These are phyloP conservation scores for Fusarium oxysporum DNA, from an alignment of 2,329 filamentous ascomycete genomes.

Conservation along the genomic window DNA sequence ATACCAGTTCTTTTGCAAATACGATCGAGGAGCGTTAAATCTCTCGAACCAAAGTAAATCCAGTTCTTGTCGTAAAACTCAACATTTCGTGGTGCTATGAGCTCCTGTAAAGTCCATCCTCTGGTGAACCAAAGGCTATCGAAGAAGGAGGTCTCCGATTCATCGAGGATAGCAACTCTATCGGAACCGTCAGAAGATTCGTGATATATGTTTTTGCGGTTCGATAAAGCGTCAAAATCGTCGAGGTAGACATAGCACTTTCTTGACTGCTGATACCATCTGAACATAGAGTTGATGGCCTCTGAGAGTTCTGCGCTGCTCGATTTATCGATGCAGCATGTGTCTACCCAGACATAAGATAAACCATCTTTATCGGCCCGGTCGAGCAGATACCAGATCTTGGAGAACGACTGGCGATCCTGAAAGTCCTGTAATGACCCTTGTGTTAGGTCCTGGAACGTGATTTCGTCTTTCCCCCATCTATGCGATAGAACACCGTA, in stretches of 20 bases:
- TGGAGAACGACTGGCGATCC: slow-evolving; percentile 22
- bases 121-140: slow-evolving; percentile 13
- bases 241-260: slow-evolving; percentile 44
- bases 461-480: slow-evolving; percentile 49
- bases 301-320: slow-evolving; percentile 45
- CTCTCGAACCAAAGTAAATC: slow-evolving; percentile 44
- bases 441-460: slow-evolving; percentile 43
- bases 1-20: slow-evolving; percentile 35
- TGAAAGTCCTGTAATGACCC: not conserved
- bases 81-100: not conserved
- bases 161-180: not conserved
- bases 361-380: slow-evolving; percentile 26
- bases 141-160: slow-evolving; percentile 22
- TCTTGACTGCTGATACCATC: slow-evolving; percentile 42
- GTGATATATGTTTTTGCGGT: not conserved
- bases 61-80: slow-evolving; percentile 35
- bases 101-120: not conserved
- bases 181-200: not conserved
- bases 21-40: slow-evolving; percentile 24
- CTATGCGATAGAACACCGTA: slow-evolving; percentile 54
- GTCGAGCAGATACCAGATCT: slow-evolving; percentile 29
- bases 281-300: slow-evolving; percentile 47
- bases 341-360: slow-evolving; percentile 45
- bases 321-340: slow-evolving; percentile 47
- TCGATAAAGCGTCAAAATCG: slow-evolving; percentile 25